Base-by-base conservation (phyloP, 2,329 filamentous ascomycete species). In the Fusarium lyarnte region DNA sequence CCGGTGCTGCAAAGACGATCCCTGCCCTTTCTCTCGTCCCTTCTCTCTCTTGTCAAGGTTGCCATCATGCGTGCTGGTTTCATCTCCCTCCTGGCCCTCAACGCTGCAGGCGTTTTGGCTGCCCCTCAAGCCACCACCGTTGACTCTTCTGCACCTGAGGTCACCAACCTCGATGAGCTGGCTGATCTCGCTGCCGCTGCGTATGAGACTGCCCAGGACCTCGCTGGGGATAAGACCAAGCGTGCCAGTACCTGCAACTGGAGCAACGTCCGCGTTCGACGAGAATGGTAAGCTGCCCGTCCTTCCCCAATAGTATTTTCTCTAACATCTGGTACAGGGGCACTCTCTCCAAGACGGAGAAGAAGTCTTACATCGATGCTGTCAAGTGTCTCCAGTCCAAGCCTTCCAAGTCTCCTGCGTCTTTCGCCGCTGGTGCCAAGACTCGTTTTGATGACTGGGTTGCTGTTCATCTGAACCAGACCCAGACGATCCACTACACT, bases 371-470 rank as follows among this genome's bases (percentile, higher is more conserved):
- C 74, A 85, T 84, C 57, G 75, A 80, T 11, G 85, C 86, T 6
- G 82, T 85, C 53, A 78, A 83, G 43, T 87, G 86, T 59, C 74
- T 87, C 23, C 81, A 82, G 65, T 72, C 73, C 8, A 78, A 79
- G 69, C 82, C 84, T 2, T 70, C 84, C 8, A 76, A 74, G 25
- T 81, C 81, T 0, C 79, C 81, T 1, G 61, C 77, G 1, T 70
- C 76, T 1, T 76, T 80, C 17, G 83, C 81, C 0, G 78, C 85
- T 0, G 86, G 86, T 5, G 84, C 82, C 6, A 81, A 79, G 63
- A 83, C 80, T 6, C 67, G 85, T 62, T 87, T 83, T 63, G 87
- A 88, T 72, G 87, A 88, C 65, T 88, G 84, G 46, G 80, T 86
- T 10, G 85, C 82, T 9, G 80, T 82, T 0, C 87, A 88, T 66